Conservation (phyloP, 23 red algal species). For the Gracilariopsis chorda region DNA sequence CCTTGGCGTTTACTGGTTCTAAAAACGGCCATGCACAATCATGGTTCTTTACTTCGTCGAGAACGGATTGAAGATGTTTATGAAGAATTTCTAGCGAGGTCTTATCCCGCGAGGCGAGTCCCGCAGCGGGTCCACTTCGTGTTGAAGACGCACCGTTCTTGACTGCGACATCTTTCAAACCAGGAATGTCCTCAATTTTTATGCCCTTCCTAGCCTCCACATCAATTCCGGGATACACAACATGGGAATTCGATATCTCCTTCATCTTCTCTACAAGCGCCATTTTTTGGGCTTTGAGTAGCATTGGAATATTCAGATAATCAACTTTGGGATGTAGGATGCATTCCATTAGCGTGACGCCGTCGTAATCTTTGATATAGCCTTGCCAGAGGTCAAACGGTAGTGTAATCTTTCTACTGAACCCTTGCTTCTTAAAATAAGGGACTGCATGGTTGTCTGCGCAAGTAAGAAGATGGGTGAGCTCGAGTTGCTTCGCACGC, state of each 20-base stretch:
- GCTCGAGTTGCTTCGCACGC: conserved; percentile 74
- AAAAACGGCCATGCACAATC: conserved; percentile 98
- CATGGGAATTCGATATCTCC: conserved; percentile 87
- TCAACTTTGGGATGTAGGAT: conserved; percentile 84
- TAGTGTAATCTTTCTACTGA: conserved; percentile 95
- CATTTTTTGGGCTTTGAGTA: conserved; percentile 97
- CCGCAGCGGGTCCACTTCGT: conserved; percentile 62
- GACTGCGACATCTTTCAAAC: conserved; percentile 77
- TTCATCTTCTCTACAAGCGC: conserved; percentile 91
- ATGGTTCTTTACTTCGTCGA: conserved; percentile 91
- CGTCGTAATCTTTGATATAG: conserved; percentile 99
- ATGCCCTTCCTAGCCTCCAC: conserved; percentile 65
- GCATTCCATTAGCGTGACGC: conserved; percentile 97
- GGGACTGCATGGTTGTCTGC: conserved; percentile 99
- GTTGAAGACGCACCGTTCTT: conserved; percentile 51
- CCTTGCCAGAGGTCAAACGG: conserved; percentile 94
- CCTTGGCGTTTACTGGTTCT: conserved; percentile 92
- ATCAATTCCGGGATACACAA: conserved; percentile 96
- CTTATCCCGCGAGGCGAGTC: conserved; percentile 64
- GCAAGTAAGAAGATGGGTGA: conserved; percentile 95
- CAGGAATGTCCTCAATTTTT: conserved; percentile 91
- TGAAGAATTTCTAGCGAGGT: conserved; percentile 75
- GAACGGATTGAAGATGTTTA: conserved; percentile 89
- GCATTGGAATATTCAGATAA: conserved; percentile 95
- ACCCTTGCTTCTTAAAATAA: conserved; percentile 99